Evolutionary conservation across 805 yeast genomes (phyloP), one percentile per base, ranked within the genome.

Genomic region (Kodamaea laetipori): DNA sequence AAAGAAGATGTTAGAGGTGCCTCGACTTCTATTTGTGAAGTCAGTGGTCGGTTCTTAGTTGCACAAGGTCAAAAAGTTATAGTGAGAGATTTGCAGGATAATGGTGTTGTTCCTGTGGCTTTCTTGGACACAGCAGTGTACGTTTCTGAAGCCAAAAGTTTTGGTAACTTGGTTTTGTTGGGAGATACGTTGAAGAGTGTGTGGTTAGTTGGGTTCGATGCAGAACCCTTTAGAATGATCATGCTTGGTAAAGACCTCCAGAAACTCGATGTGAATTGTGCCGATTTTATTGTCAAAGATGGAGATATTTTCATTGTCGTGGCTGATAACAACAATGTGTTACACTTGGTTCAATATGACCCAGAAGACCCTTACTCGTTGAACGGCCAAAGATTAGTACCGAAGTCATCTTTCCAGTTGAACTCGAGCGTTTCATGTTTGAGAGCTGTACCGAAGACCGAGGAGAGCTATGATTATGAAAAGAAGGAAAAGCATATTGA

Each of bases 41-140:
- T 90, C 8, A 81, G 90, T 63, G 97, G 97, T 3, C 71, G 95
- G 48, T 80, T 92, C 46, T 73, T 90, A 32, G 81, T 83, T 2
- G 80, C 90, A 3, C 98, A 92, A 62, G 97, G 97, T 4, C 96
- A 87, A 62, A 86, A 85, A 53, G 61, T 80, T 23, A 69, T 92
- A 52, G 82, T 90, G 2, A 74, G 97, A 56, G 92, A 86, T 58
- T 72, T 90, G 37, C 90, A 86, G 56, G 95, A 86, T 54, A 94
- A 87, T 60, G 86, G 87, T 43, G 88, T 89, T 3, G 89, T 86
- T 23, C 97, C 98, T 0, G 97, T 94, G 4, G 98, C 98, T 1
- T 94, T 94, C 56, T 72, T 84, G 43, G 98, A 94, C 60, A 78
- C 90, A n/a, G 80, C 90, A 1, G 79, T 90, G 0, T 88, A 80